Evolutionary conservation across 345 rosid species (phyloP).

Genomic region (Geranium brycei): DNA sequence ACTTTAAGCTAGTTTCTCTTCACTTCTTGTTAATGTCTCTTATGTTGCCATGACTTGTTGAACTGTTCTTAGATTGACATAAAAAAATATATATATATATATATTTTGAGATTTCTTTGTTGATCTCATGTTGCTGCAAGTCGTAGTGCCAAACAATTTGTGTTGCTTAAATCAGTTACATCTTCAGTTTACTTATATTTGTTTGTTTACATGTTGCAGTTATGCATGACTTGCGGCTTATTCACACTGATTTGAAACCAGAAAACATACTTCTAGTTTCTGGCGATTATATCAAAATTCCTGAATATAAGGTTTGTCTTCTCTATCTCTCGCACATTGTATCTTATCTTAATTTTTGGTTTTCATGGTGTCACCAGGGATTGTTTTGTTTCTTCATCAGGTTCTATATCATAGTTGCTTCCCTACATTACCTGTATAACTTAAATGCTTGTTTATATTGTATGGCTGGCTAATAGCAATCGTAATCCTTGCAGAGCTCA

Average conservation of each 20-base stretch:
- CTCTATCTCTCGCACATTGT: too few relatives aligned
- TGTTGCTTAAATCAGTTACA: not conserved
- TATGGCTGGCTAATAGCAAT: too few relatives aligned
- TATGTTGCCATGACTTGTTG: not conserved
- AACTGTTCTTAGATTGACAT: not conserved
- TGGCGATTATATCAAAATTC: conserved; percentile 61
- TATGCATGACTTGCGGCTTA: conserved; percentile 75
- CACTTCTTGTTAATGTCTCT: not conserved
- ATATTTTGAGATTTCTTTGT: not conserved
- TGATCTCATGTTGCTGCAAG: conserved; percentile 1
- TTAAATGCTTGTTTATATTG: not conserved
- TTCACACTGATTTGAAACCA: conserved; percentile 84
- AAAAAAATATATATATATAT: too few relatives aligned
- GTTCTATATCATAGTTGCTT: not conserved
- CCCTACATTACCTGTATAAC: not conserved
- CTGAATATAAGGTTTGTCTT: conserved; percentile 57
- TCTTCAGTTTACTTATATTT: not conserved
- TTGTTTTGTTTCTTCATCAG: not conserved
- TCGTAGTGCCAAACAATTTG: not conserved
- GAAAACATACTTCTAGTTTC: conserved; percentile 73
- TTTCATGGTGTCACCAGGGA: not conserved
- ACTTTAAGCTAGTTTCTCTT: conserved; percentile 29
- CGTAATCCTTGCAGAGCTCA: conserved; percentile 22
- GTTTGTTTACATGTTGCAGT: conserved; percentile 34
- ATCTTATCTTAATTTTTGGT: not conserved